Conservation (phyloP, 495 filamentous ascomycete genomes). For the Alectoria sarmentosa region DNA sequence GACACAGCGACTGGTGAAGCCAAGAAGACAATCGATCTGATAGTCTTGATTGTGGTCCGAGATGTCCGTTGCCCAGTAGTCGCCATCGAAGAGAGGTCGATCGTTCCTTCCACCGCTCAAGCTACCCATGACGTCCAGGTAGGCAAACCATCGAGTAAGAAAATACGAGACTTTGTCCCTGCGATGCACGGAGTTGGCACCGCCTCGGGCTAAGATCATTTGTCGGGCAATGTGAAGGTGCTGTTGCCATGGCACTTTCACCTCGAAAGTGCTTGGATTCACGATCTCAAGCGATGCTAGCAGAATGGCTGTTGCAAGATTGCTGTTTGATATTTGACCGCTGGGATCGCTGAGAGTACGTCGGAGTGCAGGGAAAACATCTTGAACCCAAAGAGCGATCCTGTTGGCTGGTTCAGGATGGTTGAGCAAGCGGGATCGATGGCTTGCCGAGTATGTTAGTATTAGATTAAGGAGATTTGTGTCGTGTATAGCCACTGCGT, state of each 20-base stretch:
- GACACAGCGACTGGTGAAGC: conserved; percentile 65
- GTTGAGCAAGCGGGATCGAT: conserved; percentile 59
- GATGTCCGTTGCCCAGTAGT: conserved; percentile 43
- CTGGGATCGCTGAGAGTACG: conserved; percentile 56
- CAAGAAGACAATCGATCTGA: conserved; percentile 72
- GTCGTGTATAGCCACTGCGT: conserved; percentile 57
- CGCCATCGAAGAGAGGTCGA: conserved; percentile 42
- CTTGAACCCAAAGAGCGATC: conserved; percentile 70
- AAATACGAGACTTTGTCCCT: conserved; percentile 68
- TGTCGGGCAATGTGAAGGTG: conserved; percentile 71
- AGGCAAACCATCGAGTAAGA: conserved; percentile 79
- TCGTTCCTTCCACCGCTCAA: conserved; percentile 63
- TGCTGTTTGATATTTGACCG: conserved; percentile 58
- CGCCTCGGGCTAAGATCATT: conserved; percentile 64
- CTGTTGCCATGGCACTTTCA: conserved; percentile 58
- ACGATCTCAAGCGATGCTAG: conserved; percentile 80
- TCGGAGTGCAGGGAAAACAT: conserved; percentile 69
- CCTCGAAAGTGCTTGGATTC: conserved; percentile 66
- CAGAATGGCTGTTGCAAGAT: conserved; percentile 81
- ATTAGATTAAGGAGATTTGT: conserved; percentile 67
- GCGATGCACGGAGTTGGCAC: conserved; percentile 47
- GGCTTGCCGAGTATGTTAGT: conserved; percentile 75
- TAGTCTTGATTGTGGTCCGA: conserved; percentile 50
- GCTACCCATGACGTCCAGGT: conserved; percentile 73
- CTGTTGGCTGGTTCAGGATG: conserved; percentile 59